phyloP scores from a whole-genome alignment of 2,329 filamentous ascomycete genomes.

The Cladosporium sp. region DNA sequence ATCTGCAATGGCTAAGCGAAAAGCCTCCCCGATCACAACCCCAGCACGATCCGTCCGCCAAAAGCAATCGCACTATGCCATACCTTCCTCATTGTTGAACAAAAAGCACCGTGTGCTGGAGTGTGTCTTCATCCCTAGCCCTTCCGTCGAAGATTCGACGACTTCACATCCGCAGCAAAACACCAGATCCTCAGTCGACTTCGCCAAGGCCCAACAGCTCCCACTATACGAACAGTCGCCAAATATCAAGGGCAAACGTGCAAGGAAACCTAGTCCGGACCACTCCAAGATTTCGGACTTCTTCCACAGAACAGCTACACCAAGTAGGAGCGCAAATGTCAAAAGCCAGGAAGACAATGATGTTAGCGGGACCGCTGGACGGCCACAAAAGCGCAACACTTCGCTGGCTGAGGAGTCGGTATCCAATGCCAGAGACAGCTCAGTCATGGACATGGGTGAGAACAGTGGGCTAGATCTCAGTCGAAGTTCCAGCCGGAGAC shows the following conservation, averaged over 20 bases:
- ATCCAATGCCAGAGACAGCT: neutral
- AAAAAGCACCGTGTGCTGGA: neutral
- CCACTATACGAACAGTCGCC: neutral
- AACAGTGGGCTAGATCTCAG: neutral
- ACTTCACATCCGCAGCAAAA: too few species aligned
- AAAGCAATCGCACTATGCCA: too few species aligned
- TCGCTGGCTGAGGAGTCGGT: neutral
- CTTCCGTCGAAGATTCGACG: neutral
- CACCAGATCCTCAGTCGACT: too few species aligned
- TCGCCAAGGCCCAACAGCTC: too few species aligned
- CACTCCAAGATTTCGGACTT: neutral
- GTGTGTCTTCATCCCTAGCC: neutral
- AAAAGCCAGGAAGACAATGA: too few species aligned
- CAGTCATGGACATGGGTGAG: neutral
- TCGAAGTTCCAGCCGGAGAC: neutral
- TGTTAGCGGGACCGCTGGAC: too few species aligned
- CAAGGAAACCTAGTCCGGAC: neutral
- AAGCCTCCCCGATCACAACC: too few species aligned
- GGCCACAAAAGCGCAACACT: neutral
- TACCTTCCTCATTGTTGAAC: constrained; percentile 18
- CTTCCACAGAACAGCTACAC: neutral
- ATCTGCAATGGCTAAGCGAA: too few species aligned
- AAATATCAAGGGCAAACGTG: neutral
- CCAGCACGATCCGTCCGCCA: too few species aligned
- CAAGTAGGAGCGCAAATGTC: too few species aligned